Percentiles rank a stretch among this genome's conserved stretches.
These are phyloP conservation scores for Gloeophyllum trabeum DNA, from an alignment of 768 basidiomycete species.

Conservation along the genomic window DNA sequence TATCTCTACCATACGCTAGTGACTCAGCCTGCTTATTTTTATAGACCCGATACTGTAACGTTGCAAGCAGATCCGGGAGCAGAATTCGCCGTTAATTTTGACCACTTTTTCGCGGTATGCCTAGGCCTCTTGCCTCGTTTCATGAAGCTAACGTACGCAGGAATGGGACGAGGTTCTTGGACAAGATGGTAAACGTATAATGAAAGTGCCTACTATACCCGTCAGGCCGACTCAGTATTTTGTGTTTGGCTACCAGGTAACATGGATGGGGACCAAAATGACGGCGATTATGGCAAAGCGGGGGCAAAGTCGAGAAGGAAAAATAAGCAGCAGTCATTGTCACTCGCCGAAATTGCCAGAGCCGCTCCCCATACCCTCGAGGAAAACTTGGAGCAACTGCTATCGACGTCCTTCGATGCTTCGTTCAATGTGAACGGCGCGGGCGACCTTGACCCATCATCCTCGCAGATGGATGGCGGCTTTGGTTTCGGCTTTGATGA, in stretches of 20 bases:
- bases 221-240: too few species aligned
- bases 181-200: not conserved
- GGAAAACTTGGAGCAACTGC: conserved; percentile 57
- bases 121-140: conserved; percentile 8
- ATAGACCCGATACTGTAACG: conserved; percentile 23
- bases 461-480: conserved; percentile 40
- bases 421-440: conserved; percentile 34
- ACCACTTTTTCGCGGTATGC: conserved; percentile 52
- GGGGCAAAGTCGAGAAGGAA: conserved; percentile 18
- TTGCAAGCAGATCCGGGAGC: conserved; percentile 18
- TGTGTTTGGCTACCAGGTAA: too few species aligned
- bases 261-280: conserved; percentile 26
- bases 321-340: conserved; percentile 15
- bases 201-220: too few species aligned
- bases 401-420: conserved; percentile 54
- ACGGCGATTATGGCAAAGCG: conserved; percentile 34
- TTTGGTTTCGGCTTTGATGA: conserved; percentile 37
- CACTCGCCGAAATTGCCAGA: conserved; percentile 31
- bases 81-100: conserved; percentile 43
- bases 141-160: conserved; percentile 1
- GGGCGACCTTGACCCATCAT: conserved; percentile 29
- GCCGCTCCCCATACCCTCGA: conserved; percentile 53
- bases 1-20: conserved; percentile 1
- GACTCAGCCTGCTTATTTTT: not conserved
- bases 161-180: conserved; percentile 11